Evolutionary conservation across 2,329 filamentous ascomycete genomes (phyloP).

Genomic region (Beauveria brongniartii): DNA sequence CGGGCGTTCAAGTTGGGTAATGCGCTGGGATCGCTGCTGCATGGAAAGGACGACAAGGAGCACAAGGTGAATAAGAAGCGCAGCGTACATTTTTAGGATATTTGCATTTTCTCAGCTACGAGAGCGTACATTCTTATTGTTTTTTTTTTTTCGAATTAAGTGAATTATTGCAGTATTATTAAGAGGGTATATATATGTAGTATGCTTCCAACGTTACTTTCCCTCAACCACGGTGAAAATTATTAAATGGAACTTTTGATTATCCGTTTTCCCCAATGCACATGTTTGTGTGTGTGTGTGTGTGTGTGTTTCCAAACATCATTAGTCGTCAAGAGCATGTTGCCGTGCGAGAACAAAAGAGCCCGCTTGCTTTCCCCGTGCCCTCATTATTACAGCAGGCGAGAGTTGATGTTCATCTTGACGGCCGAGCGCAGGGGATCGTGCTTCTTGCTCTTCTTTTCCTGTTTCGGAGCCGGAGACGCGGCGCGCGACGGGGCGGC

Average conservation of each 20-base stretch:
- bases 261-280: neutral
- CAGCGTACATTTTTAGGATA: slow-evolving; percentile 9
- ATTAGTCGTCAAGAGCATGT: neutral
- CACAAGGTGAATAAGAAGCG: slow-evolving; percentile 13
- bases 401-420: neutral
- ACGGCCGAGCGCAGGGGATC: slow-evolving; percentile 1
- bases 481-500: neutral
- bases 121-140: neutral
- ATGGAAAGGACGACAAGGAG: slow-evolving; percentile 8
- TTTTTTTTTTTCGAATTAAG: neutral
- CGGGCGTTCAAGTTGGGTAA: slow-evolving; percentile 8
- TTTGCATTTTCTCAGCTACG: neutral
- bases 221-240: neutral
- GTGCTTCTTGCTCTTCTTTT: neutral
- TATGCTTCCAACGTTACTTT: neutral
- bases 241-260: neutral
- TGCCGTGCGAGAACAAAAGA: too few relatives aligned
- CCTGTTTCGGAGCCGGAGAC: neutral
- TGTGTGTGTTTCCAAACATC: neutral
- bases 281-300: neutral
- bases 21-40: slow-evolving; percentile 9
- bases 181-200: neutral
- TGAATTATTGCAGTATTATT: neutral
- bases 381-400: neutral
- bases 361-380: neutral